Conservation (phyloP, 495 filamentous ascomycete species). For the Penicillium psychrofluorescens region DNA sequence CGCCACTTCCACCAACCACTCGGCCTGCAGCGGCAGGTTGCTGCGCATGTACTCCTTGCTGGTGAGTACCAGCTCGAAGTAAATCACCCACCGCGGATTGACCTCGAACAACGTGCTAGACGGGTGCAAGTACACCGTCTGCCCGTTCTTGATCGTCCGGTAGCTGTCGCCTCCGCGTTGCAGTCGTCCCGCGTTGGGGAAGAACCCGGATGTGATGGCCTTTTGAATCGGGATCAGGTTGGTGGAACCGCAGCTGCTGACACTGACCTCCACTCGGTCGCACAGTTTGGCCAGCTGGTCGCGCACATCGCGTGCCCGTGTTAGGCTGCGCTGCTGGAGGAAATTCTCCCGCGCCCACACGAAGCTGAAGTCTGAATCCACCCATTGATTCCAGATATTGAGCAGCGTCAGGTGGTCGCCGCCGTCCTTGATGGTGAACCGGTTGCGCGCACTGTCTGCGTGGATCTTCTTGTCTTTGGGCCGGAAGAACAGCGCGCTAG, state of each 20-base stretch:
- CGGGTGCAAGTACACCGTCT: conserved; percentile 86
- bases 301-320: conserved; percentile 82
- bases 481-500: conserved; percentile 83
- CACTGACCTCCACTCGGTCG: conserved; percentile 79
- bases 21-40: conserved; percentile 73
- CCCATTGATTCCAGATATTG: conserved; percentile 98
- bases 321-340: conserved; percentile 79
- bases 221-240: conserved; percentile 77
- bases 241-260: conserved; percentile 58
- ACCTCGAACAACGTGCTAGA: conserved; percentile 72
- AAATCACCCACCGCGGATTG: conserved; percentile 85
- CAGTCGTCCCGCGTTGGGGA: conserved; percentile 84
- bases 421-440: conserved; percentile 88
- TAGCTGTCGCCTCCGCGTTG: conserved; percentile 84
- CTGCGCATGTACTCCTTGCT: conserved; percentile 92
- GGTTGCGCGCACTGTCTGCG: conserved; percentile 83
- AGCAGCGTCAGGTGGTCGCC: conserved; percentile 86
- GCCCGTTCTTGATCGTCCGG: conserved; percentile 87
- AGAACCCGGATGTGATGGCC: conserved; percentile 87
- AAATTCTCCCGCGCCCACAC: conserved; percentile 95
- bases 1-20: conserved; percentile 86
- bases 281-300: conserved; percentile 94
- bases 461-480: conserved; percentile 97
- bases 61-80: conserved; percentile 87
- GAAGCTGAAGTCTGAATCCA: conserved; percentile 81